phyloP scores from a whole-genome alignment of 2,329 filamentous ascomycete genomes.

The Fusarium chuoi region DNA sequence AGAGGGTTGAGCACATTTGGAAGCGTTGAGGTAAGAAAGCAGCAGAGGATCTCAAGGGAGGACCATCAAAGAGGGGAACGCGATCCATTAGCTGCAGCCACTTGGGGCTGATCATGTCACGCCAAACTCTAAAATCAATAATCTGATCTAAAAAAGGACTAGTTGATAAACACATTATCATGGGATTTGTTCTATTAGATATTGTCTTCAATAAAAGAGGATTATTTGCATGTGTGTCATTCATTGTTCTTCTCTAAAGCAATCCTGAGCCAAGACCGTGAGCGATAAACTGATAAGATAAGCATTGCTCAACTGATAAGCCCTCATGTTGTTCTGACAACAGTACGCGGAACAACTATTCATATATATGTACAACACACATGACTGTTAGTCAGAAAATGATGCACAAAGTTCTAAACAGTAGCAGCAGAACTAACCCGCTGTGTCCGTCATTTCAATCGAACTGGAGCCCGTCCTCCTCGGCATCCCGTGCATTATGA shows the following conservation, averaged over 20 bases:
- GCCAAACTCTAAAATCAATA: not conserved
- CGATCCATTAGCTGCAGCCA: not conserved
- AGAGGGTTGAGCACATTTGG: not conserved
- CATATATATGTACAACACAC: fast-evolving
- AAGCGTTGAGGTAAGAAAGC: not conserved
- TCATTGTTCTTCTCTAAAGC: not conserved
- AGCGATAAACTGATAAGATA: not conserved
- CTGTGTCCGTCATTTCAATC: fast-evolving
- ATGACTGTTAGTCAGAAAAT: fast-evolving
- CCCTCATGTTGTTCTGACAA: too few species aligned
- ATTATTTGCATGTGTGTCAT: fast-evolving
- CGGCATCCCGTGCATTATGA: fast-evolving
- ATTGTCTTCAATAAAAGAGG: fast-evolving
- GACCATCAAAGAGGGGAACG: not conserved
- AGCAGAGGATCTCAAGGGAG: not conserved
- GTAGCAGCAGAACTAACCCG: fast-evolving
- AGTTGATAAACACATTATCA: fast-evolving
- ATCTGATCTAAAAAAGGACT: fast-evolving
- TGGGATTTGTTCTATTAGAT: fast-evolving
- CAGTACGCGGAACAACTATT: not conserved
- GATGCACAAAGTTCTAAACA: fast-evolving
- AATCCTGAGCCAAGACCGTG: not conserved
- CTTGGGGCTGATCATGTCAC: not conserved
- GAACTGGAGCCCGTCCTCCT: too few species aligned
- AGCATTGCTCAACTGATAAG: too few species aligned